A percentile compares a stretch with the other conserved stretches of the same genome.
These are phyloP conservation scores for Fusarium graminum DNA, from an alignment of 2,329 filamentous ascomycete species.

Conservation along the genomic window DNA sequence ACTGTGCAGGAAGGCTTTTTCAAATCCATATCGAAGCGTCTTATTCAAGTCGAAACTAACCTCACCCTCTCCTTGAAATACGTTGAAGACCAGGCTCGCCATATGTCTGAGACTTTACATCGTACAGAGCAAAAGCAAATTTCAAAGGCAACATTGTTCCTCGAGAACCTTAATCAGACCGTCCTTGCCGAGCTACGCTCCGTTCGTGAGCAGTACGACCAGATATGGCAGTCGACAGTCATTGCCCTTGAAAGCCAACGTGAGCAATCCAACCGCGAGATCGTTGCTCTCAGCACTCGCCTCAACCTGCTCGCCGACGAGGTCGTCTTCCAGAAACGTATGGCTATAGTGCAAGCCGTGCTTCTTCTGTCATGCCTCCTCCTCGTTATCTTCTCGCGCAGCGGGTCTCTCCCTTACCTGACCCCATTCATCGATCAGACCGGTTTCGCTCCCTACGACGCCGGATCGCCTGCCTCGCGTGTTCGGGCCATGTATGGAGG, in stretches of 20 bases:
- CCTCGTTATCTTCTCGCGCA: conserved; percentile 83
- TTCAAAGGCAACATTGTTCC: conserved; percentile 83
- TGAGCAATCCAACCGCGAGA: conserved; percentile 84
- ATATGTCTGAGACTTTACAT: conserved; percentile 86
- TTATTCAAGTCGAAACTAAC: conserved; percentile 92
- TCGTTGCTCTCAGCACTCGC: conserved; percentile 82
- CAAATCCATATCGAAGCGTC: conserved; percentile 93
- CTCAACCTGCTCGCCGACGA: conserved; percentile 95
- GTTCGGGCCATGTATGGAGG: conserved; percentile 35
- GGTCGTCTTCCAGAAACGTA: conserved; percentile 86
- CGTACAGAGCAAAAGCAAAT: conserved; percentile 90
- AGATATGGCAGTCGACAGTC: conserved; percentile 96
- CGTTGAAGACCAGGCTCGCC: conserved; percentile 94
- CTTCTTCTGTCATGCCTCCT: conserved; percentile 88
- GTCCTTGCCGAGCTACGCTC: conserved; percentile 84
- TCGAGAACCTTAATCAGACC: conserved; percentile 87
- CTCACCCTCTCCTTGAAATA: conserved; percentile 94
- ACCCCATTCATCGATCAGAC: conserved; percentile 50
- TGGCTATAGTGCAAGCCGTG: conserved; percentile 92
- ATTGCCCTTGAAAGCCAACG: conserved; percentile 91
- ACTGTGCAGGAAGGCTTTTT: conserved; percentile 98
- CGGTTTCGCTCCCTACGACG: conserved; percentile 40
- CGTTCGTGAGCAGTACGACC: conserved; percentile 89
- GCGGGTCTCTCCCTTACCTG: conserved; percentile 57
- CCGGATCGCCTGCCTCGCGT: conserved; percentile 33